Base-by-base conservation (phyloP, 352 stramenopile species). In the Phytopythium oedochilum region DNA sequence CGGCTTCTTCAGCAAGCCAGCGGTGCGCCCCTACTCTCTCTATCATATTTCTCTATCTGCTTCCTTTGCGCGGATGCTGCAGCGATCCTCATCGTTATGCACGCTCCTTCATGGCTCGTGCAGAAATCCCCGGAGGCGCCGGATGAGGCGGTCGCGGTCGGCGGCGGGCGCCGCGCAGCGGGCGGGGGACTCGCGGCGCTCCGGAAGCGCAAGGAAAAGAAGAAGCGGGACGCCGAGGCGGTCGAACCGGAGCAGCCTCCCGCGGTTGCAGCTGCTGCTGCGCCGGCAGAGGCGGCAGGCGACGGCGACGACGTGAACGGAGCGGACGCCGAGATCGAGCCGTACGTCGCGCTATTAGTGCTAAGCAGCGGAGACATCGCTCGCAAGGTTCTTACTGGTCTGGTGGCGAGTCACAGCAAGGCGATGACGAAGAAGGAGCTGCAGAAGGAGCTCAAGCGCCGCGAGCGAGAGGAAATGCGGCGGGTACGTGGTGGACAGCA, bases 381-480 rank as follows among this genome's bases (percentile, higher is more conserved):
- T 50, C 28, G 14, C 53, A 31, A 3, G 14, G 59, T 15, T 38
- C 15, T 53, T 49, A 60, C 14, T 17, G 22, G 2, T 59, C 11
- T 56, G 3, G 9, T 53, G 23, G 9, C 15, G 8, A 34, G 1
- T 38, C 45, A 2, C 32, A 83, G 73, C 20, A 68, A 66, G 55
- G 64, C 66, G 38, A 84, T 87, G 75, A 88, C 72, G 29, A 88
- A 86, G 70, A 88, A 83, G 38, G 83, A 90, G 59, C 58, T 92
- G 46, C 72, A 85, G 55, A 90, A 90, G 70, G 83, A 89, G 46
- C 65, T 86, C 9, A 89, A 90, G 66, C 78, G 75, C 53, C 79
- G 73, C 38, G 83, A 92, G 64, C 71, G 78, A 5, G 83, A 92
- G 59, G 73, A 88, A 34, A 61, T 88, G 52, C 83, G 83, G n/a